Evolutionary conservation across 805 yeast species (phyloP).

Genomic region (Helenozyma rhizophorensis): DNA sequence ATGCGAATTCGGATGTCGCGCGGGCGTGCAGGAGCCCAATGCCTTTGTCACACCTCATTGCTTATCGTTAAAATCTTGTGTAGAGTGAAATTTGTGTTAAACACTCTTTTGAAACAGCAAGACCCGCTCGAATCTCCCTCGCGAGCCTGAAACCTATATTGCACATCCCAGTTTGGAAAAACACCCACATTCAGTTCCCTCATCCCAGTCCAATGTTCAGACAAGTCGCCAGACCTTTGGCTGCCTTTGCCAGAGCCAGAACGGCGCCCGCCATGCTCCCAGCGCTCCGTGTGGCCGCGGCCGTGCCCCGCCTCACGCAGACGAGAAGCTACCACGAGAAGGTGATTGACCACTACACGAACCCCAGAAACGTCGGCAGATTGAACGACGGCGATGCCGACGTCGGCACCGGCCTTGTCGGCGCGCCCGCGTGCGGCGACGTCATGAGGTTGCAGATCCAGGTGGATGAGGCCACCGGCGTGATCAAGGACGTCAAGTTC

Average conservation of each 20-base stretch:
- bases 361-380: conserved; percentile 96
- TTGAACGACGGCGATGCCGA: conserved; percentile 68
- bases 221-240: conserved; percentile 12
- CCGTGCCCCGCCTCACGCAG: conserved; percentile 2
- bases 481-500: conserved; percentile 91
- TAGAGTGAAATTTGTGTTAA: no score
- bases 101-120: no score
- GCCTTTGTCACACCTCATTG: conserved; percentile 2
- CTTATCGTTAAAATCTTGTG: conserved; percentile 2
- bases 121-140: no score
- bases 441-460: conserved; percentile 96
- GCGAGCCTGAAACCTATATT: no score
- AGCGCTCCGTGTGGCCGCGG: conserved; percentile 6
- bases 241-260: conserved; percentile 8
- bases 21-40: not conserved
- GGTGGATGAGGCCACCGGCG: conserved; percentile 85
- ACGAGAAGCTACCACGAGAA: conserved; percentile 72
- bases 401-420: conserved; percentile 96
- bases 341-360: conserved; percentile 92
- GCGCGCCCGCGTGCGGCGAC: conserved; percentile 99
- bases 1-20: conserved; percentile 1
- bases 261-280: conserved; percentile 6
- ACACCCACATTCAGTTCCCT: no score
- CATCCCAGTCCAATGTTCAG: conserved; percentile 11
- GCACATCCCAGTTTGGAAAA: not conserved